phyloP scores from a whole-genome alignment of 2,329 filamentous ascomycete species.

The Aspergillus cejpii region DNA sequence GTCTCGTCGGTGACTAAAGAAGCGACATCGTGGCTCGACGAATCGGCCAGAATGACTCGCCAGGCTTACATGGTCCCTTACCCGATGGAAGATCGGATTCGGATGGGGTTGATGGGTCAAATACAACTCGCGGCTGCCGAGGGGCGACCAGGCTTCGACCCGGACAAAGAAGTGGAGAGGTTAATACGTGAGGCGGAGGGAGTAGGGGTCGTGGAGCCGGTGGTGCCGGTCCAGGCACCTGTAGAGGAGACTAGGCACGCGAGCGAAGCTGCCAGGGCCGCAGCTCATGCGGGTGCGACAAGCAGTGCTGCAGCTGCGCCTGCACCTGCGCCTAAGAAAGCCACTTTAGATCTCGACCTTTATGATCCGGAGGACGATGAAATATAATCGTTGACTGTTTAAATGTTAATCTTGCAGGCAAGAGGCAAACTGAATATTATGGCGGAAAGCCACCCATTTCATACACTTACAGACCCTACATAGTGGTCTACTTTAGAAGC shows the following conservation, averaged over 20 bases:
- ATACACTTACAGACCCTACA: no score
- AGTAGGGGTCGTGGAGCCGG: conserved; percentile 40
- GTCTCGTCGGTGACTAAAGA: conserved; percentile 37
- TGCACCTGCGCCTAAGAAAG: conserved; percentile 29
- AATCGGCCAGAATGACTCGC: conserved; percentile 36
- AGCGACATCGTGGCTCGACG: conserved; percentile 38
- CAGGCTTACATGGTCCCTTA: conserved; percentile 41
- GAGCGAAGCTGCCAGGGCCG: conserved; percentile 31
- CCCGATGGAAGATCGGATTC: conserved; percentile 41
- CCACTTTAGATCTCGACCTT: conserved; percentile 40
- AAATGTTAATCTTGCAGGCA: no score
- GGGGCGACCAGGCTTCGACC: conserved; percentile 51
- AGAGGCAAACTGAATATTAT: neutral
- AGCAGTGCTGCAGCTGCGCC: conserved; percentile 11
- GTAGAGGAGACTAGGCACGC: conserved; percentile 30
- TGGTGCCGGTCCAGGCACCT: conserved; percentile 29
- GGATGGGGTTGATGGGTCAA: conserved; percentile 43
- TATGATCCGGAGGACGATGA: conserved; percentile 45
- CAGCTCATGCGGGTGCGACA: conserved; percentile 25
- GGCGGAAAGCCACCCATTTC: neutral
- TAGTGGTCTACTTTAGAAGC: conserved; percentile 51
- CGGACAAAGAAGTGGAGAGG: conserved; percentile 45
- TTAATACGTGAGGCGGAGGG: conserved; percentile 52
- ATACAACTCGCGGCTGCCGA: conserved; percentile 41
- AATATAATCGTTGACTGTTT: conserved; percentile 15